Conservation (phyloP, 2,329 filamentous ascomycete genomes). For the Exserohilum rostratum region DNA sequence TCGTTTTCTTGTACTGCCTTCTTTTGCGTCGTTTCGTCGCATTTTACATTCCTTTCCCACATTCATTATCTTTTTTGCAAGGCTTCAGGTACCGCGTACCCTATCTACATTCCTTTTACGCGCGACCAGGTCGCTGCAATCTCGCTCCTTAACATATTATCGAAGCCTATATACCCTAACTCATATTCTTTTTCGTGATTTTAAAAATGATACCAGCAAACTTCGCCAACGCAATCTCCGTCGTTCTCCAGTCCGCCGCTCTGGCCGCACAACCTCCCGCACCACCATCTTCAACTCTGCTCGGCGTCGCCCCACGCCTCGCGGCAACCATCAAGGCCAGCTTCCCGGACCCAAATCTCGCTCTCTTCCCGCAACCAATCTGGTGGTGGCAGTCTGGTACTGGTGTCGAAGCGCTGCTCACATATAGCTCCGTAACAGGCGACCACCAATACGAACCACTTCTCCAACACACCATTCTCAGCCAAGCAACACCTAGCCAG, state of each 20-base stretch:
- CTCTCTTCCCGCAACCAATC: slow-evolving; percentile 27
- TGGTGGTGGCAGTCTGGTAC: slow-evolving; percentile 44
- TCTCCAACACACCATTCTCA: slow-evolving; percentile 33
- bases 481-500: slow-evolving; percentile 30
- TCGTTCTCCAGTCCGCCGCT: slow-evolving; percentile 6
- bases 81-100: slow-evolving; percentile 1
- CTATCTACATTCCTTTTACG: slow-evolving; percentile 1
- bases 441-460: slow-evolving; percentile 49
- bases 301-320: slow-evolving; percentile 20
- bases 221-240: slow-evolving; percentile 7
- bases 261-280: slow-evolving; percentile 7
- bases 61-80: neutral
- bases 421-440: slow-evolving; percentile 51
- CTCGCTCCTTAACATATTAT: neutral
- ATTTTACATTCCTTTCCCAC: neutral
- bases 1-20: neutral
- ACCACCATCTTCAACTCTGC: slow-evolving; percentile 16
- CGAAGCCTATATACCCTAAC: neutral
- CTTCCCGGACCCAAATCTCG: slow-evolving; percentile 26
- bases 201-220: slow-evolving; percentile 12
- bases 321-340: slow-evolving; percentile 23
- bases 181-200: neutral
- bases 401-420: slow-evolving; percentile 35
- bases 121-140: neutral
- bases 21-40: neutral